Percentiles rank a stretch among this genome's conserved stretches.
phyloP scores from a whole-genome alignment of 345 rosid genomes.

The Linum lewisii region DNA sequence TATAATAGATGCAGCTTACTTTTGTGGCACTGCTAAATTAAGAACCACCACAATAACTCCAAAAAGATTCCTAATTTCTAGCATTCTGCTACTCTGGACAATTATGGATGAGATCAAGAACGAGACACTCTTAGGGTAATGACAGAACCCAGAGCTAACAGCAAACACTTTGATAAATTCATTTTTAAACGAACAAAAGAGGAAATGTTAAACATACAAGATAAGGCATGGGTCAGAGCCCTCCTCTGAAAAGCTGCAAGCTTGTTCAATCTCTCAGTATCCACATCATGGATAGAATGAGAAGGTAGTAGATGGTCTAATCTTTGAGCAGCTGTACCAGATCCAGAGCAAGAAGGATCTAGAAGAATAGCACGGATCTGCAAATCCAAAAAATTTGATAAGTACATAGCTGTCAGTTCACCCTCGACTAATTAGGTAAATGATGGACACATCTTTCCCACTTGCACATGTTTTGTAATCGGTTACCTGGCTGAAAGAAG shows the following conservation, averaged over 20 bases:
- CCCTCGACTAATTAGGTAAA: not conserved
- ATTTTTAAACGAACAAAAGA: too few relatives aligned
- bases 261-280: constrained; percentile 50
- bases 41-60: not conserved
- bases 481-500: constrained; percentile 47
- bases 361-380: constrained; percentile 79
- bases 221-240: constrained; percentile 73
- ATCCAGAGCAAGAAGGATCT: constrained; percentile 97
- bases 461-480: not conserved
- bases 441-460: not conserved
- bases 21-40: not conserved
- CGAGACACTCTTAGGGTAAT: not conserved
- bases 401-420: not conserved
- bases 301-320: constrained; percentile 92
- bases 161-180: not conserved
- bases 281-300: constrained; percentile 21
- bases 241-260: constrained; percentile 80
- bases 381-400: not conserved
- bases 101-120: not conserved
- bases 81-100: not conserved
- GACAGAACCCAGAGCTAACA: not conserved
- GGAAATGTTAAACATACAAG: constrained; percentile 37
- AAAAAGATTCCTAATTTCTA: not conserved
- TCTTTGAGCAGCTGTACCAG: constrained; percentile 73
- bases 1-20: not conserved